Conservation (phyloP, 192 early-diverging fungal genomes). For the Dimargaris cristalligena region DNA sequence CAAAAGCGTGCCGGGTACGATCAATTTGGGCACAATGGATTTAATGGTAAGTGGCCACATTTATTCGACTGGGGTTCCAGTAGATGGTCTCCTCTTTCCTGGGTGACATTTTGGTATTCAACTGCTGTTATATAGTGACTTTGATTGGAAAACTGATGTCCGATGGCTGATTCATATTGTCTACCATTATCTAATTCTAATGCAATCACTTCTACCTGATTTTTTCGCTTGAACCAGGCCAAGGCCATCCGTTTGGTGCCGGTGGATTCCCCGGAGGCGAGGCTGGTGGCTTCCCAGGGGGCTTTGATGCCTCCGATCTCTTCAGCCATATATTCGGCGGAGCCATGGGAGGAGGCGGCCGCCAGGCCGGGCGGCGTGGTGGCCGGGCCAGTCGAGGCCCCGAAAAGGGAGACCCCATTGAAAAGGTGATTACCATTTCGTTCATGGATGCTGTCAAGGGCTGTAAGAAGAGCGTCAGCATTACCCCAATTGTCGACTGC, state of each 20-base stretch:
- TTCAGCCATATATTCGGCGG: slow-evolving; percentile 63
- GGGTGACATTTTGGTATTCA: too few species aligned
- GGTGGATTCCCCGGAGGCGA: slow-evolving; percentile 34
- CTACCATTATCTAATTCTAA: too few species aligned
- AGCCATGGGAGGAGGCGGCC: slow-evolving; percentile 27
- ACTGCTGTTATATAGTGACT: too few species aligned
- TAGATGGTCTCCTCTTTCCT: too few species aligned
- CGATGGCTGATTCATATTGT: too few species aligned
- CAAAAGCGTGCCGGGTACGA: slow-evolving; percentile 83
- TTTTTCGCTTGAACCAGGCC: too few species aligned
- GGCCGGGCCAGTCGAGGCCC: slow-evolving; percentile 19
- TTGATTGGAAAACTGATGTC: too few species aligned
- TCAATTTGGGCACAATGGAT: slow-evolving; percentile 59
- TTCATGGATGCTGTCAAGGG: slow-evolving; percentile 92
- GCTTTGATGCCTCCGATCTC: slow-evolving; percentile 42
- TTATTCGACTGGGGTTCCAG: too few species aligned
- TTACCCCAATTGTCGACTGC: slow-evolving; percentile 54
- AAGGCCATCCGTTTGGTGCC: slow-evolving; percentile 24
- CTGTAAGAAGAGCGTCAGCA: slow-evolving; percentile 39
- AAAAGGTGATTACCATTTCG: slow-evolving; percentile 41
- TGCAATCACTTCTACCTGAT: too few species aligned
- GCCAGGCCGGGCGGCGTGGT: slow-evolving; percentile 22
- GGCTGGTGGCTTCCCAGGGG: slow-evolving; percentile 14
- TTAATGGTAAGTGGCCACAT: slow-evolving; percentile 12
- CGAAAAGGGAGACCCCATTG: slow-evolving; percentile 43